Conservation (phyloP, 148 eudicot genomes). For the Diospyros kaki region DNA sequence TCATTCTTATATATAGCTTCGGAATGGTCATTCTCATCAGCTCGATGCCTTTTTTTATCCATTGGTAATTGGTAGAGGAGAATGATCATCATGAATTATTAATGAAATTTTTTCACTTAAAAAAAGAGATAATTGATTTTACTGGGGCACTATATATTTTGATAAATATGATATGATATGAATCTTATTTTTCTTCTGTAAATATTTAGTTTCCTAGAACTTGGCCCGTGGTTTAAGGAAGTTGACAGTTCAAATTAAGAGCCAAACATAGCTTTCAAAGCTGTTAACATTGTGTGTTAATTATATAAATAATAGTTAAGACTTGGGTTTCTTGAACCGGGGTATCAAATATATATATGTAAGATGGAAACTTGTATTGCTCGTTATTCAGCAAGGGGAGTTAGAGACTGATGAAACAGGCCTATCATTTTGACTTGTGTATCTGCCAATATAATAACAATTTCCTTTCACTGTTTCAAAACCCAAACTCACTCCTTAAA, state of each 20-base stretch:
- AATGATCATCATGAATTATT: no score
- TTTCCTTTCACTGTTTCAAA: not conserved
- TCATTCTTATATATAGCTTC: no score
- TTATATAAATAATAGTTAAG: not conserved
- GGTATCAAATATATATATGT: conserved; percentile 2
- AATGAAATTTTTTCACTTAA: no score
- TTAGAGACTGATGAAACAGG: conserved; percentile 14
- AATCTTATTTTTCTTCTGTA: not conserved
- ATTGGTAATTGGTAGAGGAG: no score
- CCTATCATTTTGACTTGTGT: conserved; percentile 17
- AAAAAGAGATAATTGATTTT: not conserved
- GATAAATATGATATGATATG: not conserved
- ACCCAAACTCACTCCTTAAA: conserved; percentile 16
- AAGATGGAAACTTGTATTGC: conserved; percentile 9
- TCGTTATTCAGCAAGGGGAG: conserved; percentile 3
- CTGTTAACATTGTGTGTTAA: not conserved
- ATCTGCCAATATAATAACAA: not conserved
- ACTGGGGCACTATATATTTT: not conserved
- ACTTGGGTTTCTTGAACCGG: conserved; percentile 12
- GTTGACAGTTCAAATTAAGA: not conserved
- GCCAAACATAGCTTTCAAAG: not conserved
- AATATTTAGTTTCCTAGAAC: no score
- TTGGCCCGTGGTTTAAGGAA: conserved; percentile 2
- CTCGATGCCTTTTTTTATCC: no score
- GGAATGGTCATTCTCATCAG: no score